Evolutionary conservation across 768 basidiomycete genomes (phyloP).

Genomic region (Psilocybe cubensis): DNA sequence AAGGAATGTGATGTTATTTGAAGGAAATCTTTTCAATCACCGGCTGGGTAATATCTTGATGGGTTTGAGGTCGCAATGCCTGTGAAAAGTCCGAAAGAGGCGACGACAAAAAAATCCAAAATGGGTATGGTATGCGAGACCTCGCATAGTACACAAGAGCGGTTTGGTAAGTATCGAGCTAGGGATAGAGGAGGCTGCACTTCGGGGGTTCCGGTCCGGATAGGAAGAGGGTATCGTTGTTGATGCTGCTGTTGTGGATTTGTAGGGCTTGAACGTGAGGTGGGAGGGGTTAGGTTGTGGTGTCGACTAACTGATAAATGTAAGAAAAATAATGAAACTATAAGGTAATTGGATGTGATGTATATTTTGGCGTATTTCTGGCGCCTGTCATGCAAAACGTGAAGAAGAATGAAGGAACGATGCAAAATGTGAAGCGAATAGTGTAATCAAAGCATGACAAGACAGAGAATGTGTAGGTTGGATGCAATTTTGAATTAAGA

Average conservation of each 20-base stretch:
- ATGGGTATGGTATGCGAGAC: not conserved
- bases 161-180: not conserved
- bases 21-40: not conserved
- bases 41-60: not conserved
- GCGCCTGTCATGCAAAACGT: conserved; percentile 8
- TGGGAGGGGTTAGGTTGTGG: not conserved
- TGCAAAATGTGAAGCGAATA: not conserved
- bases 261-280: too few relatives aligned
- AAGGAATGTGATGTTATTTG: not conserved
- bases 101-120: not conserved
- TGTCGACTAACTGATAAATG: not conserved
- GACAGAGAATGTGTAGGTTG: not conserved
- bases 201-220: conserved; percentile 1
- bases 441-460: not conserved
- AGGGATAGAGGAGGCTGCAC: conserved; percentile 8
- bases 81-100: not conserved
- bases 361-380: not conserved
- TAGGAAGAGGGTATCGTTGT: not conserved
- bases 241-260: too few relatives aligned
- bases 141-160: not conserved
- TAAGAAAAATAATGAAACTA: not conserved
- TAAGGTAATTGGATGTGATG: not conserved
- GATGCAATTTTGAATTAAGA: conserved; percentile 11
- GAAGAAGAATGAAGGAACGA: not conserved
- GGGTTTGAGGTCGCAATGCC: not conserved